Evolutionary conservation across 805 yeast species (phyloP).

Genomic region (Kodamaea lidongshanica): DNA sequence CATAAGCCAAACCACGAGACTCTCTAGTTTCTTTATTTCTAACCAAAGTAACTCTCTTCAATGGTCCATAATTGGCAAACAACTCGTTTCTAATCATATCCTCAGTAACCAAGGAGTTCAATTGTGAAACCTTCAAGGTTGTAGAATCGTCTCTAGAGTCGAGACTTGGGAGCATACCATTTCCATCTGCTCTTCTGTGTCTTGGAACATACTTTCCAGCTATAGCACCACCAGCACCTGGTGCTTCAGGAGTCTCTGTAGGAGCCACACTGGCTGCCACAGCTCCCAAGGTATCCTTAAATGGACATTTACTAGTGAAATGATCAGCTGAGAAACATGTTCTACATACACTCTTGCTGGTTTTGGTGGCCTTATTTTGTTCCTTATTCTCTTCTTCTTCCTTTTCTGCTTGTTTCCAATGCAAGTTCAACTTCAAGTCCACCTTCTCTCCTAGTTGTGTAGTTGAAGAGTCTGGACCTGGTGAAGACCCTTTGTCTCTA

Average conservation of each 20-base stretch:
- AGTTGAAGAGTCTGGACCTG: slow-evolving; percentile 85
- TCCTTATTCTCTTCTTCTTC: slow-evolving; percentile 56
- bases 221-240: slow-evolving; percentile 17
- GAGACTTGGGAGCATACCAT: slow-evolving; percentile 33
- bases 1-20: slow-evolving; percentile 94
- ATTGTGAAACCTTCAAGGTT: slow-evolving; percentile 85
- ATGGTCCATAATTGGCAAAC: slow-evolving; percentile 58
- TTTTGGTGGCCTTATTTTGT: slow-evolving; percentile 35
- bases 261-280: slow-evolving; percentile 38
- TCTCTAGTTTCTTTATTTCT: slow-evolving; percentile 90
- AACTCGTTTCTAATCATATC: slow-evolving; percentile 69
- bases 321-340: slow-evolving; percentile 83
- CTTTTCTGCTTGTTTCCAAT: slow-evolving; percentile 74
- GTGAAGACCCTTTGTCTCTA: slow-evolving; percentile 58
- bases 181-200: slow-evolving; percentile 41
- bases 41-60: slow-evolving; percentile 74
- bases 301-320: slow-evolving; percentile 93
- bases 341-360: slow-evolving; percentile 60
- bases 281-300: slow-evolving; percentile 75
- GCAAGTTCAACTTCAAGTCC: slow-evolving; percentile 62
- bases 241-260: slow-evolving; percentile 29
- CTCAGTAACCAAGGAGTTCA: slow-evolving; percentile 81
- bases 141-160: slow-evolving; percentile 71
- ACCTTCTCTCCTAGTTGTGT: slow-evolving; percentile 86
- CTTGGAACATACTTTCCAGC: slow-evolving; percentile 39